Evolutionary conservation across 2,329 filamentous ascomycete species (phyloP).

Genomic region (Alternaria gansuensis): DNA sequence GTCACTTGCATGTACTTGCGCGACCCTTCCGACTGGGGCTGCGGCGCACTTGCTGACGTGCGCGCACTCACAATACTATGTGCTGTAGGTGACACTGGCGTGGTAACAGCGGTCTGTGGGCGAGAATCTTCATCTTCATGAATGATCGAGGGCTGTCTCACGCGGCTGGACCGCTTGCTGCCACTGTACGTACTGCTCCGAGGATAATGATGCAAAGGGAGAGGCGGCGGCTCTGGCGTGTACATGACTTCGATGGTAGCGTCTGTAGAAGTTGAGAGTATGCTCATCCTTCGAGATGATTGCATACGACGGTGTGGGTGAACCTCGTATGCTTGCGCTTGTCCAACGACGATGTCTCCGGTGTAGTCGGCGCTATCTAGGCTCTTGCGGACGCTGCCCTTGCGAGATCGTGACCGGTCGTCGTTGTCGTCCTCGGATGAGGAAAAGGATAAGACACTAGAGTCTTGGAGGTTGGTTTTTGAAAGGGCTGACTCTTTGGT

Average conservation of each 20-base stretch:
- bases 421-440: slow-evolving; percentile 53
- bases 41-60: slow-evolving; percentile 49
- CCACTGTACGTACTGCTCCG: slow-evolving; percentile 31
- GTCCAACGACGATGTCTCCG: slow-evolving; percentile 50
- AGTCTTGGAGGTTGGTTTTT: slow-evolving; percentile 49
- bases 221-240: slow-evolving; percentile 40
- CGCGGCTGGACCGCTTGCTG: slow-evolving; percentile 43
- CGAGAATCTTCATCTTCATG: slow-evolving; percentile 47
- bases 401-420: slow-evolving; percentile 20
- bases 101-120: slow-evolving; percentile 39
- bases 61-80: slow-evolving; percentile 43
- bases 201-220: slow-evolving; percentile 31
- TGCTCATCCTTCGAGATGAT: slow-evolving; percentile 47
- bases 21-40: slow-evolving; percentile 38
- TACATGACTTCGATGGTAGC: slow-evolving; percentile 55
- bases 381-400: slow-evolving; percentile 44
- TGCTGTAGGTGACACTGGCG: slow-evolving; percentile 38
- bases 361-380: slow-evolving; percentile 46
- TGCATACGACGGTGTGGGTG: slow-evolving; percentile 36
- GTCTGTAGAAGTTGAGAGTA: slow-evolving; percentile 47
- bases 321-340: slow-evolving; percentile 51
- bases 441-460: slow-evolving; percentile 53
- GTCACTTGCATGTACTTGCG: slow-evolving; percentile 59
- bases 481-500: slow-evolving; percentile 48
- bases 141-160: slow-evolving; percentile 52